Evolutionary conservation across 805 yeast species (phyloP).

Genomic region (Wickerhamomyces ciferrii): DNA sequence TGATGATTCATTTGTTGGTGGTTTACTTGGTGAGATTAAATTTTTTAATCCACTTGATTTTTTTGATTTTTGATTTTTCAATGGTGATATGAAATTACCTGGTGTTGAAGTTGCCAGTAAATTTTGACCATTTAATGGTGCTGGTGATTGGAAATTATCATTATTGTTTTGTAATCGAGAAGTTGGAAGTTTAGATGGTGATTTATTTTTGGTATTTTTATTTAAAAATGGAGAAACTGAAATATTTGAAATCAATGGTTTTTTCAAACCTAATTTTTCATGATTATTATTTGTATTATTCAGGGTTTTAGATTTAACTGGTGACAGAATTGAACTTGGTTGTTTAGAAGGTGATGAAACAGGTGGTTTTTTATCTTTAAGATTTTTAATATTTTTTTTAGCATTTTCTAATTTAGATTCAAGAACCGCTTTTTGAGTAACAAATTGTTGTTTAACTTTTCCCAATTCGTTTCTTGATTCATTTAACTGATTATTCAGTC

Average conservation of each 20-base stretch:
- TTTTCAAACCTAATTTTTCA: slow-evolving; percentile 4
- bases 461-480: slow-evolving; percentile 25
- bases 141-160: slow-evolving; percentile 8
- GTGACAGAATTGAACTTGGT: slow-evolving; percentile 7
- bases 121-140: slow-evolving; percentile 6
- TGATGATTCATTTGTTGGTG: neutral
- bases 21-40: slow-evolving; percentile 15
- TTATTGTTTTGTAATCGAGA: slow-evolving; percentile 4
- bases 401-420: slow-evolving; percentile 30
- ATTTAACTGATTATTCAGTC: slow-evolving; percentile 26
- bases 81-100: slow-evolving; percentile 15
- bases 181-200: neutral
- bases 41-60: slow-evolving; percentile 20
- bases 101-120: slow-evolving; percentile 23
- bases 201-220: slow-evolving; percentile 1
- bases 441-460: slow-evolving; percentile 24
- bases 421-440: slow-evolving; percentile 26
- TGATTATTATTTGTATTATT: neutral
- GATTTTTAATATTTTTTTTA: slow-evolving; percentile 23
- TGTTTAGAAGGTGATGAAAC: neutral
- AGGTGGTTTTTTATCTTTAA: slow-evolving; percentile 14
- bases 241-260: slow-evolving; percentile 9
- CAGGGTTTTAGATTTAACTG: slow-evolving; percentile 8
- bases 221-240: slow-evolving; percentile 20
- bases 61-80: slow-evolving; percentile 11